Conservation (phyloP, 768 basidiomycete genomes). For the Pisolithus albus region DNA sequence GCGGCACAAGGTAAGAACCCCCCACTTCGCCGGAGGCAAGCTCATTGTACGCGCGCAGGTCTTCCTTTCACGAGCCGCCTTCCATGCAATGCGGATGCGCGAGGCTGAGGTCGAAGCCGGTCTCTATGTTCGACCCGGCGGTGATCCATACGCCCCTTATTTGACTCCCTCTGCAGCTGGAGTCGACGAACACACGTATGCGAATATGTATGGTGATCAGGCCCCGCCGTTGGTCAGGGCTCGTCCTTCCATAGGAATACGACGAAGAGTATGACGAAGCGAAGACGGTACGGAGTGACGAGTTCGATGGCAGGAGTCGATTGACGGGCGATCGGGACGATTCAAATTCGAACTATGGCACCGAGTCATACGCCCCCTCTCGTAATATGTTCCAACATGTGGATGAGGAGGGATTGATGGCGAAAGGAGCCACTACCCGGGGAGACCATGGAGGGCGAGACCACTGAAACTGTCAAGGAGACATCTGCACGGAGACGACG, state of each 20-base stretch:
- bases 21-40: neutral
- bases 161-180: slow-evolving; percentile 42
- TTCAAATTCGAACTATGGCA: slow-evolving; percentile 73
- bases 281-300: slow-evolving; percentile 67
- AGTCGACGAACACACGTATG: slow-evolving; percentile 27
- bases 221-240: slow-evolving; percentile 76
- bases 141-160: slow-evolving; percentile 79
- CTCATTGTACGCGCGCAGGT: slow-evolving; percentile 45
- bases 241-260: slow-evolving; percentile 79
- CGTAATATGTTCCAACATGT: slow-evolving; percentile 91
- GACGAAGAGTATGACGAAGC: slow-evolving; percentile 76
- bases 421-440: slow-evolving; percentile 83
- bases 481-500: slow-evolving; percentile 74
- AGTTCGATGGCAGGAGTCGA: slow-evolving; percentile 73
- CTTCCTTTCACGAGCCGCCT: slow-evolving; percentile 79
- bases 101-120: slow-evolving; percentile 72
- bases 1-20: slow-evolving; percentile 61
- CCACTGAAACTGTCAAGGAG: slow-evolving; percentile 81
- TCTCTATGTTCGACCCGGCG: slow-evolving; percentile 45
- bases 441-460: slow-evolving; percentile 83
- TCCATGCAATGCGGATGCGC: slow-evolving; percentile 72
- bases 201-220: slow-evolving; percentile 44
- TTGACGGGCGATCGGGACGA: slow-evolving; percentile 76
- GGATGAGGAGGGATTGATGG: slow-evolving; percentile 62
- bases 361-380: slow-evolving; percentile 90